phyloP scores from a whole-genome alignment of 768 basidiomycete genomes.

The Pholiota microspora region DNA sequence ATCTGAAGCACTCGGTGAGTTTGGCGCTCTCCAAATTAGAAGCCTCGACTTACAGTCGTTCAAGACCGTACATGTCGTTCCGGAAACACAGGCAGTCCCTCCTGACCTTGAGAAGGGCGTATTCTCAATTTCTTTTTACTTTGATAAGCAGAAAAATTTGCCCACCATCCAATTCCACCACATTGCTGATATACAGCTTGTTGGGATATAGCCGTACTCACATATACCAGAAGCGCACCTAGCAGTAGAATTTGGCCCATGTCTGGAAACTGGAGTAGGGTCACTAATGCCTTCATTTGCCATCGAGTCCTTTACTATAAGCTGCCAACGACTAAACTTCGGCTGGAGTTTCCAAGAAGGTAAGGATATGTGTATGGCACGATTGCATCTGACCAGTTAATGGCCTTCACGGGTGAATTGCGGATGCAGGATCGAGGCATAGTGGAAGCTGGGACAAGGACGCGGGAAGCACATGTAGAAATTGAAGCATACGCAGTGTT shows the following conservation, averaged over 20 bases:
- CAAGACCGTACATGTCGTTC: slow-evolving; percentile 39
- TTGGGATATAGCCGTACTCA: slow-evolving; percentile 31
- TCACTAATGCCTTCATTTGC: background rate
- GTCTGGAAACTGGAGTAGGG: background rate
- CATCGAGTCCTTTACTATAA: slow-evolving; percentile 9
- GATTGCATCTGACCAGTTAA: background rate
- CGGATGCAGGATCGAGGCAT: slow-evolving; percentile 16
- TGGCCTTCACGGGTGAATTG: slow-evolving; percentile 22
- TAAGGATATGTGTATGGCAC: background rate
- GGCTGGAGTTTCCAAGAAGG: slow-evolving; percentile 11
- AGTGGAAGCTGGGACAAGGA: background rate
- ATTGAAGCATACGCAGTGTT: background rate
- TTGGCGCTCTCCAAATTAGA: background rate
- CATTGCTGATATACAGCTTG: slow-evolving; percentile 44
- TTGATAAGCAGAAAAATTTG: background rate
- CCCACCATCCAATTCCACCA: slow-evolving; percentile 50
- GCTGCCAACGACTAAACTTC: slow-evolving; percentile 19
- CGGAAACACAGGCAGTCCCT: slow-evolving; percentile 44
- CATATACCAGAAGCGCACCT: slow-evolving; percentile 20
- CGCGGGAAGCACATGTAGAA: background rate
- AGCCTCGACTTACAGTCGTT: slow-evolving; percentile 38
- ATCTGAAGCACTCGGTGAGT: slow-evolving; percentile 23
- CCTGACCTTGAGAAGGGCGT: slow-evolving; percentile 36
- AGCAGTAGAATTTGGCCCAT: slow-evolving; percentile 15
- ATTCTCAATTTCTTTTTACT: background rate